Percentiles rank a stretch among this genome's conserved stretches.
These are phyloP conservation scores for Epichloe sibirici DNA, from an alignment of 2,329 filamentous ascomycete genomes.

Conservation along the genomic window DNA sequence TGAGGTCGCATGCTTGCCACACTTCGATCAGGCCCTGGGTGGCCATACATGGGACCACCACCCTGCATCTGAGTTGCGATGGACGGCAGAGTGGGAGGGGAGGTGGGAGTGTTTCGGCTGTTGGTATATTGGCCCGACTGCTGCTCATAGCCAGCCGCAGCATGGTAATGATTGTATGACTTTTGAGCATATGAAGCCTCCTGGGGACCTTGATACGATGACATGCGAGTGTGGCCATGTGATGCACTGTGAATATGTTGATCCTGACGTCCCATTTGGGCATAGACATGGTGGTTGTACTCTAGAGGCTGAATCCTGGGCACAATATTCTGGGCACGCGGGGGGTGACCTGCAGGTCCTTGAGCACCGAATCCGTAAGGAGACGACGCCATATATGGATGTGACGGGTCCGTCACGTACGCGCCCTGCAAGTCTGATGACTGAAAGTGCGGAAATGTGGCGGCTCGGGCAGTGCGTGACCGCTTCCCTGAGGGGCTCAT, in stretches of 20 bases:
- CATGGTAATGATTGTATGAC: neutral
- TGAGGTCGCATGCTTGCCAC: neutral
- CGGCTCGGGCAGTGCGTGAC: conserved; percentile 8
- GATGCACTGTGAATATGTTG: neutral
- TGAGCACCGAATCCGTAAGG: conserved; percentile 3
- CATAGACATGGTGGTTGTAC: conserved; percentile 6
- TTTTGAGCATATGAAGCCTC: neutral
- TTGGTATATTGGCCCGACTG: neutral
- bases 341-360: conserved; percentile 4
- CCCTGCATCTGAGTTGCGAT: conserved; percentile 12
- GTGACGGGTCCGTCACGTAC: neutral
- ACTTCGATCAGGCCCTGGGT: neutral
- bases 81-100: conserved; percentile 13
- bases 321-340: conserved; percentile 12
- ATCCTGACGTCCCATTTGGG: neutral
- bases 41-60: neutral
- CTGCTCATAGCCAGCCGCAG: neutral
- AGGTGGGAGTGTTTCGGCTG: conserved; percentile 2
- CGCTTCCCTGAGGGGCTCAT: conserved; percentile 14
- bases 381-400: conserved; percentile 4
- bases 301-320: conserved; percentile 13
- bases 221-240: conserved; percentile 2
- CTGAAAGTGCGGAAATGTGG: conserved; percentile 1
- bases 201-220: conserved; percentile 1
- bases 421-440: neutral